A percentile compares a stretch with the other conserved stretches of the same genome.
Conservation (phyloP, 2,329 filamentous ascomycete species). For the Teratosphaeria nubilosa region DNA sequence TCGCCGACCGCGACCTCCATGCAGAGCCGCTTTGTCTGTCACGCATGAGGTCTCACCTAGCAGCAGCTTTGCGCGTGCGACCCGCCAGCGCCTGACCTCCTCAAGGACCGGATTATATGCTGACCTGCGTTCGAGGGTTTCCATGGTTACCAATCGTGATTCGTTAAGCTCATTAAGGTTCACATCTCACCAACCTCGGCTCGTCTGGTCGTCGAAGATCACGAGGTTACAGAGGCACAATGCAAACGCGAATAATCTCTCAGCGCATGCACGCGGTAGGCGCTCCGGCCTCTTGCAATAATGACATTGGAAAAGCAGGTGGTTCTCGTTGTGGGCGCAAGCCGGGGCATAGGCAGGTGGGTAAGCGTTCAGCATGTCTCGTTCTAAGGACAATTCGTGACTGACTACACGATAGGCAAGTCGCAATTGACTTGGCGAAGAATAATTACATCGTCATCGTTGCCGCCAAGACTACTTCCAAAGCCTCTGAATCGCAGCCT, state of each 20-base stretch:
- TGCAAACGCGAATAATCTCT: neutral
- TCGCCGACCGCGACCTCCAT: neutral
- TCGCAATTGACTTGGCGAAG: constrained; percentile 66
- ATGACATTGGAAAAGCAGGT: constrained; percentile 11
- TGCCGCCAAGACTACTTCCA: constrained; percentile 63
- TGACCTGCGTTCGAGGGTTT: neutral
- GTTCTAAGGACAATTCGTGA: neutral
- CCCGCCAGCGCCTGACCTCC: too few species aligned
- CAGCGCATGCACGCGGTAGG: neutral
- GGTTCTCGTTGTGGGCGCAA: constrained; percentile 23
- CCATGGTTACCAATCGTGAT: neutral
- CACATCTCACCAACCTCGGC: neutral
- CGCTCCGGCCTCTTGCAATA: neutral
- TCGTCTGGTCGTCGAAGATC: neutral
- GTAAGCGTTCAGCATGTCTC: neutral
- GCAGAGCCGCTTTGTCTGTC: neutral
- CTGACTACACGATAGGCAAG: constrained; percentile 50
- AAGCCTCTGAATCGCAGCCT: constrained; percentile 44
- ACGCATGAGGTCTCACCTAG: neutral
- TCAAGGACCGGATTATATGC: too few species aligned
- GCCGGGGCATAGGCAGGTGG: constrained; percentile 37
- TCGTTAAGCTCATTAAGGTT: neutral
- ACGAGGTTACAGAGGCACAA: neutral
- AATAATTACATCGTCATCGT: constrained; percentile 69
- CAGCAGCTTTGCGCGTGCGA: neutral